These are phyloP conservation scores for Penicillium crystallinum DNA, from an alignment of 495 filamentous ascomycete genomes.

Conservation along the genomic window DNA sequence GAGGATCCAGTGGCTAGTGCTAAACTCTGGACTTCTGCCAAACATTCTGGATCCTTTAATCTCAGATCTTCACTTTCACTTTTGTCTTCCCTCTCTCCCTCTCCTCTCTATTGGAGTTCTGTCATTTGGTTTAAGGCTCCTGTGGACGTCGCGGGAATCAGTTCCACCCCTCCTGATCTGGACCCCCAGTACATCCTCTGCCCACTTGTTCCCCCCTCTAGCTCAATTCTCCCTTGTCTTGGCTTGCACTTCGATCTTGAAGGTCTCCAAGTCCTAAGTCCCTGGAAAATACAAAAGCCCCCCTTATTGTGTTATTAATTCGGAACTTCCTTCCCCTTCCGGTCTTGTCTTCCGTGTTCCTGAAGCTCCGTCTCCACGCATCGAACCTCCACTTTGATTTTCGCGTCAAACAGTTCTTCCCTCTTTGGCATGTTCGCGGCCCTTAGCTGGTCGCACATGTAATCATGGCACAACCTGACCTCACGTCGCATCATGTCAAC, in stretches of 20 bases:
- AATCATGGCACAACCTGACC: constrained; percentile 48
- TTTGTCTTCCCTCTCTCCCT: constrained; percentile 11
- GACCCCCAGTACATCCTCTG: constrained; percentile 1
- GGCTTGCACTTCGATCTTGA: constrained; percentile 6
- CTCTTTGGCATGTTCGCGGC: constrained; percentile 37
- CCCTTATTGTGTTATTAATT: constrained; percentile 6
- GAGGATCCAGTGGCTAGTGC: constrained; percentile 10
- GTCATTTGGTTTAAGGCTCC: background rate
- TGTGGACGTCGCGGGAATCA: background rate
- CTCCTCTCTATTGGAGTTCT: background rate
- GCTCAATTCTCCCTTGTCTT: constrained; percentile 4
- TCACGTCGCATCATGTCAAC: constrained; percentile 93
- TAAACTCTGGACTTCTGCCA: constrained; percentile 6
- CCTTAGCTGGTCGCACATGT: constrained; percentile 40
- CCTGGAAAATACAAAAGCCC: background rate
- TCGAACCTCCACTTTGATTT: constrained; percentile 22
- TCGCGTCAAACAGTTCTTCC: constrained; percentile 22
- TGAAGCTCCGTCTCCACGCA: constrained; percentile 5
- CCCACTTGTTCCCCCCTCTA: constrained; percentile 2
- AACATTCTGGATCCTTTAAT: constrained; percentile 13
- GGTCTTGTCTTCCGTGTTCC: constrained; percentile 7
- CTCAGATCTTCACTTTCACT: constrained; percentile 9
- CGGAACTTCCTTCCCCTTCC: constrained; percentile 9
- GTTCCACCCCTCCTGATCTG: constrained; percentile 11
- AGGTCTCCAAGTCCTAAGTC: background rate